Conservation (phyloP, 257 asterid genomes). For the Solanum paucissectum region DNA sequence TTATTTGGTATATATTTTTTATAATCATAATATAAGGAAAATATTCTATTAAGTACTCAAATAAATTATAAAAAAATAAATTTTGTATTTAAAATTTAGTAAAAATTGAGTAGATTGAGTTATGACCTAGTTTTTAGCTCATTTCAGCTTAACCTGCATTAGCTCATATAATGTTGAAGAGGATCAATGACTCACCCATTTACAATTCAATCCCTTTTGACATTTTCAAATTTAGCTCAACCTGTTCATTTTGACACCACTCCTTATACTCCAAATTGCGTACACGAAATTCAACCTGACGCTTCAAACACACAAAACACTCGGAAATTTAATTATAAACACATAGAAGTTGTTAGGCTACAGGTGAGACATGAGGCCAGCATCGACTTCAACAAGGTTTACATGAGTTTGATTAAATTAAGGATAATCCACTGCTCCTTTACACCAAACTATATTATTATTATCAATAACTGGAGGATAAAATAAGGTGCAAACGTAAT, state of each 20-base stretch:
- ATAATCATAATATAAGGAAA: neutral
- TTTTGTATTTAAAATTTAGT: too few species aligned
- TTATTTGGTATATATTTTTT: neutral
- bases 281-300: neutral
- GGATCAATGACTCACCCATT: neutral
- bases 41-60: neutral
- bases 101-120: neutral
- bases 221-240: neutral
- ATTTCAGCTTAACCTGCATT: neutral
- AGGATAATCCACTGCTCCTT: neutral
- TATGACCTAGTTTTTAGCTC: neutral
- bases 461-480: neutral
- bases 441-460: neutral
- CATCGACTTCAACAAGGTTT: neutral
- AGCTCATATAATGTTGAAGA: neutral
- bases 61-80: neutral
- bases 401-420: neutral
- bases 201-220: neutral
- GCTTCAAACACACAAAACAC: neutral
- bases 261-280: neutral
- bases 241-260: neutral
- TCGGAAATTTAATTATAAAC: too few species aligned
- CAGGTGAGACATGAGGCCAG: neutral
- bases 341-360: neutral
- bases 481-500: neutral